Conservation (phyloP, 1,139 yeast species). For the Candida sp. region DNA sequence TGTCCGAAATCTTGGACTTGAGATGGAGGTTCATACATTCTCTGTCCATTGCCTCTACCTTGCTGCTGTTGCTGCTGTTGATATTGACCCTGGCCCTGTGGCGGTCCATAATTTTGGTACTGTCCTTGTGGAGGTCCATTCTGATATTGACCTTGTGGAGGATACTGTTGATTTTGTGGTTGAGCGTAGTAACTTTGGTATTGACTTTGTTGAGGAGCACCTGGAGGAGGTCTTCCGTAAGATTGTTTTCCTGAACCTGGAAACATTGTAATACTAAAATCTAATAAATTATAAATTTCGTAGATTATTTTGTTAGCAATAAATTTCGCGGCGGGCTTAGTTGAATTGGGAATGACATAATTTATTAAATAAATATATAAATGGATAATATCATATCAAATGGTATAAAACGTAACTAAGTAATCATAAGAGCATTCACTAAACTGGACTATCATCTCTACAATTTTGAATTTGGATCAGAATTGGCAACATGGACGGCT, state of each 20-base stretch:
- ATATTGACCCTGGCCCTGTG: constrained; percentile 10
- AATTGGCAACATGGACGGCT: constrained; percentile 23
- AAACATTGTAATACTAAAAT: constrained; percentile 19
- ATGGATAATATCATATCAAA: too few species aligned
- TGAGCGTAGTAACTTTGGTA: constrained; percentile 5
- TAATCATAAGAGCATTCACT: too few species aligned
- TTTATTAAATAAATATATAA: too few species aligned
- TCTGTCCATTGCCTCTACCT: constrained; percentile 2
- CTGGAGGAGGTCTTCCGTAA: constrained; percentile 18
- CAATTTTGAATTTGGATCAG: constrained; percentile 15
- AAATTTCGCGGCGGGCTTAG: too few species aligned
- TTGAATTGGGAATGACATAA: too few species aligned
- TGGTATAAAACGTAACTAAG: too few species aligned
- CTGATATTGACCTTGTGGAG: constrained; percentile 7
- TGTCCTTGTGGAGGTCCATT: constrained; percentile 11
- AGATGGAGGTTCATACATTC: constrained; percentile 20
- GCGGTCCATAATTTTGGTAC: constrained; percentile 11
- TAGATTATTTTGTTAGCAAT: too few species aligned
- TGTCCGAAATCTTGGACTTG: constrained; percentile 30
- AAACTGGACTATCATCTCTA: constrained; percentile 3
- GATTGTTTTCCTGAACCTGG: constrained; percentile 29
- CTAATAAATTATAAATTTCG: too few species aligned
- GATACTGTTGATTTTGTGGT: constrained; percentile 5
- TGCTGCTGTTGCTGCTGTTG: constrained; percentile 13
- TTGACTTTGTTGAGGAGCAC: constrained; percentile 8